Evolutionary conservation across 345 rosid genomes (phyloP).

Genomic region (Litchi chinensis): DNA sequence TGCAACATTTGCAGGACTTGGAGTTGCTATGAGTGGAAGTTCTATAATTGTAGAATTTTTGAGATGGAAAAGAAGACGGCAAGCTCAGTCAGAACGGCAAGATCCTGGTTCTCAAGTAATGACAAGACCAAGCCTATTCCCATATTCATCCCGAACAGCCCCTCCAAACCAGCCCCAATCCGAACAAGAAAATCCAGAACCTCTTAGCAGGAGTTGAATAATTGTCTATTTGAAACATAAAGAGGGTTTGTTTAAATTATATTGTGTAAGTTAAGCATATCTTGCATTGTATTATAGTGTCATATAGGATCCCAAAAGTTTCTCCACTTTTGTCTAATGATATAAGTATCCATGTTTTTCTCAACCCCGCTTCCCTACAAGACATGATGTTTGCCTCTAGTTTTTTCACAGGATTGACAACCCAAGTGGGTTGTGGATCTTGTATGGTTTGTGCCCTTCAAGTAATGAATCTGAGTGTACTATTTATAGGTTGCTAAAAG

Average conservation of each 20-base stretch:
- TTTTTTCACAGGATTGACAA: too few relatives aligned
- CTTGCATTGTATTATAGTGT: slow-evolving; percentile 13
- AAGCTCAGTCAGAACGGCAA: slow-evolving; percentile 34
- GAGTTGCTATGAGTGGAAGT: slow-evolving; percentile 80
- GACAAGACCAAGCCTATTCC: slow-evolving; percentile 36
- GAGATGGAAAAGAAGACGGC: slow-evolving; percentile 72
- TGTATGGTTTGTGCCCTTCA: background rate
- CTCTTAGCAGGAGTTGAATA: slow-evolving; percentile 14
- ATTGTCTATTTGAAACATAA: slow-evolving; percentile 6
- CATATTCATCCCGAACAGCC: slow-evolving; percentile 23
- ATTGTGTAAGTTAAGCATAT: background rate
- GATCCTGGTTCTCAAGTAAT: slow-evolving; percentile 17
- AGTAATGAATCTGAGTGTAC: background rate
- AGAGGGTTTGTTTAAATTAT: background rate
- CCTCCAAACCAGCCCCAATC: slow-evolving; percentile 11
- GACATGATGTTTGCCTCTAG: too few relatives aligned
- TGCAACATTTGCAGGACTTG: slow-evolving; percentile 84
- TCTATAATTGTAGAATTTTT: slow-evolving; percentile 76
- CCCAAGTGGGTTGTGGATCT: too few relatives aligned
- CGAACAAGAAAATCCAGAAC: slow-evolving; percentile 28
- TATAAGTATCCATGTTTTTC: background rate
- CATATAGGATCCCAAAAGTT: slow-evolving; percentile 11
- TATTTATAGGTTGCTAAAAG: background rate
- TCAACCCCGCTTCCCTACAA: too few relatives aligned
- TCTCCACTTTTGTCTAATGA: background rate